These are phyloP conservation scores for Yamadazyma epiphylla DNA, from an alignment of 1,139 yeast genomes.

Conservation along the genomic window DNA sequence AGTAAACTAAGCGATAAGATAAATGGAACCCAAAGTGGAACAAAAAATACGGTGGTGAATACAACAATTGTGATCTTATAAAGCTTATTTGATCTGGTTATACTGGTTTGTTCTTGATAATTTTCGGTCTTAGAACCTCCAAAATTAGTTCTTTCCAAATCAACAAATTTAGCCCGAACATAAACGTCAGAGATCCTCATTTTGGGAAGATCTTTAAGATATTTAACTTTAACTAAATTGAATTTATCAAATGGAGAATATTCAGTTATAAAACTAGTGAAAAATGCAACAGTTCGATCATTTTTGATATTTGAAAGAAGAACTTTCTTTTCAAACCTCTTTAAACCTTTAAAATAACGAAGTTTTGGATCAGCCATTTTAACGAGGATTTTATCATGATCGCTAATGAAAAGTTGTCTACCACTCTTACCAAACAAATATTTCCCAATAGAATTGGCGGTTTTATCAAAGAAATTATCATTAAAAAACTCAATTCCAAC, in stretches of 20 bases:
- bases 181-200: constrained; percentile 27
- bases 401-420: constrained; percentile 59
- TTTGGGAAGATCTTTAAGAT: constrained; percentile 32
- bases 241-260: constrained; percentile 48
- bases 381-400: constrained; percentile 41
- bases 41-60: constrained; percentile 27
- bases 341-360: constrained; percentile 52
- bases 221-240: constrained; percentile 36
- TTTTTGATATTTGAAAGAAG: constrained; percentile 71
- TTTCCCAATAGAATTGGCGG: constrained; percentile 59
- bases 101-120: constrained; percentile 37
- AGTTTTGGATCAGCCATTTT: constrained; percentile 55
- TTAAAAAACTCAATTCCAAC: constrained; percentile 60
- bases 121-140: constrained; percentile 16
- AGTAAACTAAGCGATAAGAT: constrained; percentile 39
- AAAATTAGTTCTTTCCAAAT: constrained; percentile 35
- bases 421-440: constrained; percentile 72
- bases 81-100: constrained; percentile 26
- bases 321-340: constrained; percentile 52
- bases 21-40: constrained; percentile 55
- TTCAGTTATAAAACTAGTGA: constrained; percentile 49
- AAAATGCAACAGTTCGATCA: constrained; percentile 61
- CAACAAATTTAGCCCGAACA: constrained; percentile 54
- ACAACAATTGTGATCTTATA: constrained; percentile 28
- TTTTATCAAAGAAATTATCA: constrained; percentile 34